Conservation (phyloP, 176 grass and related monocot genomes). For the Zea mays region Zm-B73-REFERENCE-NAM-5.0 NC_050099.1:53777001-53777500, state of each 20-base stretch:
- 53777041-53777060: conserved; percentile 14
- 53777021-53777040: not conserved
- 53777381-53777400: not conserved
- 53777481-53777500: conserved; percentile 70
- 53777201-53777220: not conserved
- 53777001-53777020: not conserved
- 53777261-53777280: conserved; percentile 19
- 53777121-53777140: not conserved
- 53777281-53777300: conserved; percentile 7
- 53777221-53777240: conserved; percentile 12
- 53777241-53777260: conserved; percentile 13
- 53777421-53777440: conserved; percentile 20
- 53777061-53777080: conserved; percentile 4
- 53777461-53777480: conserved; percentile 54
- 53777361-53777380: not conserved
- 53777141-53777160: not conserved
- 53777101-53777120: not conserved
- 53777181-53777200: conserved; percentile 17
- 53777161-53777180: not conserved
- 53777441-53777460: conserved; percentile 66
- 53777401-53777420: conserved; percentile 33
- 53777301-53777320: not conserved
- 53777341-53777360: not conserved
- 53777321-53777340: conserved; percentile 26
- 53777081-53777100: not conserved